phyloP scores from a whole-genome alignment of 169 alveolate species.

The Toxoplasma gondii region DNA sequence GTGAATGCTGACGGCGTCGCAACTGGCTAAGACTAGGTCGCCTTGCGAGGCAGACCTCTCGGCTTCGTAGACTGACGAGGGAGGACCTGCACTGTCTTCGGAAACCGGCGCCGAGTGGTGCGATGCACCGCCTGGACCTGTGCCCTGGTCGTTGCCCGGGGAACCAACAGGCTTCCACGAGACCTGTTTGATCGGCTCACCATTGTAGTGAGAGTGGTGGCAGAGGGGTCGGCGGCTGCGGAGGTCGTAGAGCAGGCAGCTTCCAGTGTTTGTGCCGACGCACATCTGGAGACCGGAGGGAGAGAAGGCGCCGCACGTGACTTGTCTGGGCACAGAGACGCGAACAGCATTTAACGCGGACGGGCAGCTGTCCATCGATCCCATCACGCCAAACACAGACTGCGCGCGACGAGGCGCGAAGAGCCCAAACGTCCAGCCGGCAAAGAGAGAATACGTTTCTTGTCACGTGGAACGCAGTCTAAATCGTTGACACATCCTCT shows the following conservation, averaged over 20 bases:
- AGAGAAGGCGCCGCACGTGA: constrained; percentile 66
- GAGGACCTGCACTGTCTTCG: neutral
- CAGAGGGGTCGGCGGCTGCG: constrained; percentile 70
- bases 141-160: neutral
- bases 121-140: neutral
- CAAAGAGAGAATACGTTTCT: neutral
- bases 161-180: neutral
- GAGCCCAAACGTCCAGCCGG: neutral
- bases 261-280: constrained; percentile 63
- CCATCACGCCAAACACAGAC: neutral
- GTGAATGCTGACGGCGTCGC: constrained; percentile 42
- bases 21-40: neutral
- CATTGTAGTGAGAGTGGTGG: constrained; percentile 66
- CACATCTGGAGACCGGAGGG: constrained; percentile 61
- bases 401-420: neutral
- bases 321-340: constrained; percentile 16
- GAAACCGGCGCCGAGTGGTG: neutral
- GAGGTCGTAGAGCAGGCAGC: constrained; percentile 70
- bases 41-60: constrained; percentile 2
- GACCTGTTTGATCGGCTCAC: constrained; percentile 62
- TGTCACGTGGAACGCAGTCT: too few species aligned
- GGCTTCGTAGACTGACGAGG: neutral
- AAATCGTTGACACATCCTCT: too few species aligned
- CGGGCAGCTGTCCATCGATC: too few species aligned
- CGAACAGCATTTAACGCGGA: too few species aligned